Percentiles rank a stretch among this genome's conserved stretches.
These are phyloP conservation scores for Pisolithus orientalis DNA, from an alignment of 768 basidiomycete species.

Conservation along the genomic window DNA sequence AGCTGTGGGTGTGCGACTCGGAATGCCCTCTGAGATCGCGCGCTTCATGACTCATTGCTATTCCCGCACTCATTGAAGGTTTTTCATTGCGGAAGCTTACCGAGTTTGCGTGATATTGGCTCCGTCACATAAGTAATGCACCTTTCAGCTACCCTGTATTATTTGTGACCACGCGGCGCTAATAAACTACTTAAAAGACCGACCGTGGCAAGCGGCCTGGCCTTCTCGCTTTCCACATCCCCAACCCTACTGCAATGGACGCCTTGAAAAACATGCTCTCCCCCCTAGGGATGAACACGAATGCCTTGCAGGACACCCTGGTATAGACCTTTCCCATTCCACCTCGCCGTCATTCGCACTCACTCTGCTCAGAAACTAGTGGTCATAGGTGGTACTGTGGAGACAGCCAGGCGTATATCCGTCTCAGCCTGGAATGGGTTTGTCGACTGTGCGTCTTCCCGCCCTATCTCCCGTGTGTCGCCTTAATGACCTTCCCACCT, in stretches of 20 bases:
- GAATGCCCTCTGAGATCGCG: constrained; percentile 12
- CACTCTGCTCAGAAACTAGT: constrained; percentile 63
- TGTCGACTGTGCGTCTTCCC: constrained; percentile 56
- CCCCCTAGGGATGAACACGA: constrained; percentile 61
- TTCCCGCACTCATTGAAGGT: constrained; percentile 13
- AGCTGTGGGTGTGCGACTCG: constrained; percentile 11
- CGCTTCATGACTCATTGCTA: constrained; percentile 9
- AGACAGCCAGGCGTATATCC: constrained; percentile 76
- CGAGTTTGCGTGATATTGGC: constrained; percentile 26
- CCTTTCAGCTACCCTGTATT: constrained; percentile 20
- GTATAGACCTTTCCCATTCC: constrained; percentile 33
- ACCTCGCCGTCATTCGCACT: background rate
- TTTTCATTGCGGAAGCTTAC: constrained; percentile 20
- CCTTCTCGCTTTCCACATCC: constrained; percentile 29
- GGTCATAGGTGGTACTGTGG: constrained; percentile 84
- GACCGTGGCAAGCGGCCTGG: constrained; percentile 22
- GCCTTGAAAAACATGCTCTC: constrained; percentile 64
- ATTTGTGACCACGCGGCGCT: constrained; percentile 28
- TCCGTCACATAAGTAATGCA: constrained; percentile 12
- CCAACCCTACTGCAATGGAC: constrained; percentile 49
- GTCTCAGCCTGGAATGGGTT: constrained; percentile 87
- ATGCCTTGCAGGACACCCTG: constrained; percentile 73
- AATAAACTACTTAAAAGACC: constrained; percentile 32
- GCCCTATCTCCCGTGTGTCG: constrained; percentile 2
- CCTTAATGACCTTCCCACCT: constrained; percentile 18